Percentiles rank a stretch among this genome's conserved stretches.
Evolutionary conservation across 2,329 filamentous ascomycete species (phyloP).

Genomic region (Talaromyces verruculosus): DNA sequence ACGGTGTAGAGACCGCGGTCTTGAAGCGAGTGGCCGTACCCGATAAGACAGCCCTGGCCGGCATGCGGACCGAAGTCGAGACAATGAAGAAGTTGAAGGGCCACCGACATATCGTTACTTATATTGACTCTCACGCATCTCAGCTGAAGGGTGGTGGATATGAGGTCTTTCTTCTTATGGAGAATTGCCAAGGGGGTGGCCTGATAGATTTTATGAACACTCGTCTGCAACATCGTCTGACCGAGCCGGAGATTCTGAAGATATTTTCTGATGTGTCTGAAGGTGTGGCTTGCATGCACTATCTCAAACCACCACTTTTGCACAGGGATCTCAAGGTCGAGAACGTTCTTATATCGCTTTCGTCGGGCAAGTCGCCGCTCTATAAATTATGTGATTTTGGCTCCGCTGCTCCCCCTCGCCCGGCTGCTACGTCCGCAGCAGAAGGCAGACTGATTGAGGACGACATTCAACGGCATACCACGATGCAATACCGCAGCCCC

Average conservation of each 20-base stretch:
- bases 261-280: slow-evolving; percentile 96
- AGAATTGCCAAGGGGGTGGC: slow-evolving; percentile 91
- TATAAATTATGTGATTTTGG: slow-evolving; percentile 99
- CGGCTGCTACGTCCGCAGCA: slow-evolving; percentile 79
- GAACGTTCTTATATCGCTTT: slow-evolving; percentile 84
- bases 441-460: slow-evolving; percentile 94
- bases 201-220: slow-evolving; percentile 99
- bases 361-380: slow-evolving; percentile 60
- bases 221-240: slow-evolving; percentile 88
- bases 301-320: slow-evolving; percentile 86
- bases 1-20: slow-evolving; percentile 78
- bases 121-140: slow-evolving; percentile 96
- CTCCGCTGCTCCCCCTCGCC: slow-evolving; percentile 77
- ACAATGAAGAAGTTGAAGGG: slow-evolving; percentile 99
- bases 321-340: slow-evolving; percentile 97
- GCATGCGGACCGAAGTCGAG: slow-evolving; percentile 98
- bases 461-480: slow-evolving; percentile 95
- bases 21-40: slow-evolving; percentile 94
- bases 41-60: slow-evolving; percentile 88
- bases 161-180: slow-evolving; percentile 98
- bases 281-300: slow-evolving; percentile 98
- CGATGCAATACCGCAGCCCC: slow-evolving; percentile 92
- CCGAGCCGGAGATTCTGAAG: slow-evolving; percentile 93
- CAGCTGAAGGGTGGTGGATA: slow-evolving; percentile 91
- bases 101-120: slow-evolving; percentile 92